phyloP scores from a whole-genome alignment of 768 basidiomycete species.

The Rhodotorula sphaerocarpa region DNA sequence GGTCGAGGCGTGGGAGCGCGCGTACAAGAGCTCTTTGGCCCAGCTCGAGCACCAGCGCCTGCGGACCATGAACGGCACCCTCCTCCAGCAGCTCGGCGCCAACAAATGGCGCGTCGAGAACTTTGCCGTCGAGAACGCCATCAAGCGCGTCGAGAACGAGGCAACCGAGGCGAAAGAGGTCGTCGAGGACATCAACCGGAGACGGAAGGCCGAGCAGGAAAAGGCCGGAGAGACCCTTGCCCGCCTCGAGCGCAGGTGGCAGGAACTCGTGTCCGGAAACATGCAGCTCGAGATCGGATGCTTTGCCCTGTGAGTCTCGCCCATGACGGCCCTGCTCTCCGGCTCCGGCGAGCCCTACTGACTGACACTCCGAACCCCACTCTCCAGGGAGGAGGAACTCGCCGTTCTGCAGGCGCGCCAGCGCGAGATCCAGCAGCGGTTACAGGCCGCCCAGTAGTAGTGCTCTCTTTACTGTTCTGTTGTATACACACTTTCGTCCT shows the following conservation, averaged over 20 bases:
- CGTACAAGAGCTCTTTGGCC: conserved; percentile 23
- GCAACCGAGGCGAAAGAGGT: conserved; percentile 16
- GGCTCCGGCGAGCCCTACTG: background rate
- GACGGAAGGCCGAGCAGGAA: conserved; percentile 31
- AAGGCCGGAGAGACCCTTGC: conserved; percentile 26
- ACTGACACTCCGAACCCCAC: background rate
- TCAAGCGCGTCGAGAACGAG: conserved; percentile 26
- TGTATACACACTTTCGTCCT: background rate
- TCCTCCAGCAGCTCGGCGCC: conserved; percentile 28
- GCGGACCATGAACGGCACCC: conserved; percentile 27
- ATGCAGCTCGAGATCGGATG: conserved; percentile 36
- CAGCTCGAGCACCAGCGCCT: conserved; percentile 36
- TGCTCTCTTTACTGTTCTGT: background rate
- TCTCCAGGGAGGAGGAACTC: conserved; percentile 27
- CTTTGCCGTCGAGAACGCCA: conserved; percentile 34
- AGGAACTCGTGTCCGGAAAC: conserved; percentile 22
- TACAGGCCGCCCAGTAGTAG: conserved; percentile 6
- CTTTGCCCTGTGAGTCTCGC: conserved; percentile 24
- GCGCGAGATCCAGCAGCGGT: conserved; percentile 18
- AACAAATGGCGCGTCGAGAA: conserved; percentile 35
- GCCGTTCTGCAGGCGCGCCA: conserved; percentile 22
- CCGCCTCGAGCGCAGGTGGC: conserved; percentile 32
- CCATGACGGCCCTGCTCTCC: no score
- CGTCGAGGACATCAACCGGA: conserved; percentile 33
- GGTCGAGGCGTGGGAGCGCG: conserved; percentile 31